Base-by-base conservation (phyloP, 345 rosid genomes). In the Xanthoceras sorbifolium region DNA sequence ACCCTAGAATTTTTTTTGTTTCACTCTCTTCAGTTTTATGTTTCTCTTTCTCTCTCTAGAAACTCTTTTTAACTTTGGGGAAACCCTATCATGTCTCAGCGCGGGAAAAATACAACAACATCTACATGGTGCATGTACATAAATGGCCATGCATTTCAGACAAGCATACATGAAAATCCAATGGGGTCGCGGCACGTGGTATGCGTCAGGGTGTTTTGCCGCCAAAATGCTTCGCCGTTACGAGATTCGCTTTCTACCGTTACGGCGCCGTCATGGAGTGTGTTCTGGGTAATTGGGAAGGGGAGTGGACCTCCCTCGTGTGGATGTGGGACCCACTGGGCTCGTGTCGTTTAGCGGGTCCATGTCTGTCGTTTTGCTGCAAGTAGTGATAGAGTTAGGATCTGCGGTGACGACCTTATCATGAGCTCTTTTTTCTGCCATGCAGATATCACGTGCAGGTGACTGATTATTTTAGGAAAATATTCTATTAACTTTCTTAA, bases 91-190 rank as follows among this genome's bases (percentile, higher is more conserved):
- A 54, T n/a, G 68, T 50, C 69, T 60, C 64, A 71, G 89, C 87
- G 87, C 89, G 89, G 89, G 89, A 86, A 86, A 86, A 63, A 29
- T 57, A 8, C 25, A 34, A 60, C 67, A 60, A n/a, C 76, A 67
- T 59, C 68, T n/a, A 7, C 28, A 17, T 57, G 62, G 26, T 22
- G 20, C 12, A 22, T 34, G 25, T 64, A 66, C 65, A 28, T 76
- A 63, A 18, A 48, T 36, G n/a, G n/a, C n/a, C n/a, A n/a, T n/a
- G n/a, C n/a, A n/a, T n/a, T n/a, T n/a, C n/a, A n/a, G n/a, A 10
- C 31, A 31, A 18, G 15, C 72, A 73, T 80, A 2, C 73, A 29
- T 54, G 14, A 9, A 0, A 0, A 0, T 0, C 87, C 76, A 86
- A 79, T 82, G 55, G 14, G 12, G 9, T 2, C 0, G 0, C 1